Base-by-base conservation (phyloP, 2,329 filamentous ascomycete species). In the Bertia moriformis region DNA sequence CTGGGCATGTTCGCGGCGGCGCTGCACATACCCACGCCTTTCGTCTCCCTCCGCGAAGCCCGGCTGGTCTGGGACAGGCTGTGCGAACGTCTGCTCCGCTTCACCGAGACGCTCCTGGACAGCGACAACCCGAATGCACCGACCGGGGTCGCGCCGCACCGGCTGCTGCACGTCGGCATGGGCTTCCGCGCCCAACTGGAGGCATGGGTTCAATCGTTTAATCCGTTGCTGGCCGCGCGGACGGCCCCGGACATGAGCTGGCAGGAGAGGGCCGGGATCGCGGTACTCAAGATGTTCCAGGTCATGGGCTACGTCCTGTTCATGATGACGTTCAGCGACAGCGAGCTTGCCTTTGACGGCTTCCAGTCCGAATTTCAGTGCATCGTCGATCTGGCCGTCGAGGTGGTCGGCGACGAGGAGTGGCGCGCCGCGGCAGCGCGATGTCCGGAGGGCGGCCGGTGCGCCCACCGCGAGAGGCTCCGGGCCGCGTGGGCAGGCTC, bases 241-340 rank as follows among this genome's bases (percentile, higher is more conserved):
- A 59, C 58, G 10, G 58, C 58, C 1, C 66, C 67, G 0, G 60
- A 62, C 1, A 62, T 70, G 27, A 67, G 57, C 44, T 65, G 61
- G 19, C 68, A 75, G 44, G 71, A 74, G 47, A 72, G 72, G 46
- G 67, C 70, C 0, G 73, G 66, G 36, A 76, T 78, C 41, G 64
- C 71, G 4, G 71, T 74, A 10, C 57, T 78, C 4, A 76, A 77
- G 46, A 78, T 78, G 72, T 65, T 66, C 40, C 70, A 75, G 42
- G 61, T 73, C 38, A 78, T 74, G 62, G 63, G 62, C 7, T 59
- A 62, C 36, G 61, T 78, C 22, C 55, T 78, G 4, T 75, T 72
- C 45, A 55, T 69, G 30, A 76, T 75, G 67, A 71, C 69, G 7
- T 79, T 76, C 46, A 71, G 63, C 49, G 65, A 69, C 39, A 67